Evolutionary conservation across 129 eudicot species (phyloP).

Genomic region (Chrysanthemum lavandulifolium): DNA sequence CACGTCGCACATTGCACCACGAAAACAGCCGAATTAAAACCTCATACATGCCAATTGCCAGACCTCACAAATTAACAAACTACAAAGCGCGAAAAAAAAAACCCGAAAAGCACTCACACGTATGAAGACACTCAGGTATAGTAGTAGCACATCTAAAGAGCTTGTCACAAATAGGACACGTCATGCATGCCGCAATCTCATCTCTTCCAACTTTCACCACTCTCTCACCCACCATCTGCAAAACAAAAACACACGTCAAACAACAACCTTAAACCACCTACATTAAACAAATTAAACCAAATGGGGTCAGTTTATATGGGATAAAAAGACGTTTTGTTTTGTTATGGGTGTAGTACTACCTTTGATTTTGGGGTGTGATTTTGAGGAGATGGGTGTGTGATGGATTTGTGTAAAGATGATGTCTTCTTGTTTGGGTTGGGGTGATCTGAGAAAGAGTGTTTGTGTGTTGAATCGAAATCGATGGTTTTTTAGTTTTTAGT

Average conservation of each 20-base stretch:
- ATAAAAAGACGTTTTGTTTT: not conserved
- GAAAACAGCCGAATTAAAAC: slow-evolving; percentile 7
- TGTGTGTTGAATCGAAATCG: slow-evolving; percentile 49
- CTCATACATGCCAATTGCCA: not conserved
- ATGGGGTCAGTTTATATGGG: too few relatives aligned
- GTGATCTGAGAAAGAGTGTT: slow-evolving; percentile 8
- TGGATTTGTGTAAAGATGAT: slow-evolving; percentile 36
- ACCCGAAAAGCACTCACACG: slow-evolving; percentile 52
- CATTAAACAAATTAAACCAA: not conserved
- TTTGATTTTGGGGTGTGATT: slow-evolving; percentile 23
- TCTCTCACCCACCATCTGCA: slow-evolving; percentile 68
- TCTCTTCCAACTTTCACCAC: slow-evolving; percentile 53
- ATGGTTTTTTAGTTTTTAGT: slow-evolving; percentile 23
- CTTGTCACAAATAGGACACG: slow-evolving; percentile 84
- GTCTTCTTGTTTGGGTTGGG: not conserved
- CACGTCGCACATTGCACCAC: too few relatives aligned
- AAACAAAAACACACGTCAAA: slow-evolving; percentile 24
- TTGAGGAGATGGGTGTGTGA: slow-evolving; percentile 33
- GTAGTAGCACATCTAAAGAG: slow-evolving; percentile 84
- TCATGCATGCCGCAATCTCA: slow-evolving; percentile 88
- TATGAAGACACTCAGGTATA: slow-evolving; percentile 88
- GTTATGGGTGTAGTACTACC: slow-evolving; percentile 27
- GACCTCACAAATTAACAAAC: not conserved
- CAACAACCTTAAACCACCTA: not conserved
- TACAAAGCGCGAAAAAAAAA: not conserved